Percentiles rank a stretch among this genome's conserved stretches.
These are phyloP conservation scores for Voacanga thouarsii DNA, from an alignment of 257 asterid species.

Conservation along the genomic window DNA sequence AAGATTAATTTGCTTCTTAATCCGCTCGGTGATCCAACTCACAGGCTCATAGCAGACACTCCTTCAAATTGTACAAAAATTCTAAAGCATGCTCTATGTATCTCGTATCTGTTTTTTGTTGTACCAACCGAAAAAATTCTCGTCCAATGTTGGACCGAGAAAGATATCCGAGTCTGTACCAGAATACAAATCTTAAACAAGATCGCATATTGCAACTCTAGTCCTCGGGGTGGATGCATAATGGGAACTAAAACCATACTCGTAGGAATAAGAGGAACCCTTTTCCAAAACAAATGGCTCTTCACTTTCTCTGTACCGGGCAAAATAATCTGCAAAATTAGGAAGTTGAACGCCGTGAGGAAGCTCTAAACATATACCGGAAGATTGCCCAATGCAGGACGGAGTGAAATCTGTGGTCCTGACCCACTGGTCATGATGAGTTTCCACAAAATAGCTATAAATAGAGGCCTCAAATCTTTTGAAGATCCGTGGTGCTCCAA, in stretches of 20 bases:
- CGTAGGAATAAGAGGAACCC: conserved; percentile 44
- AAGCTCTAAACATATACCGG: conserved; percentile 73
- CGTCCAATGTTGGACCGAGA: conserved; percentile 64
- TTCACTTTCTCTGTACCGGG: conserved; percentile 48
- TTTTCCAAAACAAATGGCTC: conserved; percentile 31
- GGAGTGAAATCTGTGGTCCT: conserved; percentile 79
- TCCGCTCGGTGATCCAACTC: conserved; percentile 60
- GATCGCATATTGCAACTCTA: conserved; percentile 48
- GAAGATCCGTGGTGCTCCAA: conserved; percentile 80
- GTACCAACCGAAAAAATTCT: conserved; percentile 40
- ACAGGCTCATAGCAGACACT: conserved; percentile 86
- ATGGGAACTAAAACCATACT: conserved; percentile 60
- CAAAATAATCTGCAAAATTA: conserved; percentile 50
- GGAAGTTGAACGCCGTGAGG: conserved; percentile 53
- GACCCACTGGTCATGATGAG: conserved; percentile 84
- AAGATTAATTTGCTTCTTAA: conserved; percentile 28
- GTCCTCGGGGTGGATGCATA: conserved; percentile 46
- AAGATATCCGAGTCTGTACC: conserved; percentile 76
- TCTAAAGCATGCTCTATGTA: conserved; percentile 72
- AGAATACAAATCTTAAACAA: conserved; percentile 61
- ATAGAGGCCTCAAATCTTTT: conserved; percentile 37
- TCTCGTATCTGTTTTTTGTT: conserved; percentile 14
- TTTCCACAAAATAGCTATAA: conserved; percentile 34
- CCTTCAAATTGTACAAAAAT: conserved; percentile 47
- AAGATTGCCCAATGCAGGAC: conserved; percentile 71